phyloP scores from a whole-genome alignment of 805 yeast species.

The Metschnikowia anglica region DNA sequence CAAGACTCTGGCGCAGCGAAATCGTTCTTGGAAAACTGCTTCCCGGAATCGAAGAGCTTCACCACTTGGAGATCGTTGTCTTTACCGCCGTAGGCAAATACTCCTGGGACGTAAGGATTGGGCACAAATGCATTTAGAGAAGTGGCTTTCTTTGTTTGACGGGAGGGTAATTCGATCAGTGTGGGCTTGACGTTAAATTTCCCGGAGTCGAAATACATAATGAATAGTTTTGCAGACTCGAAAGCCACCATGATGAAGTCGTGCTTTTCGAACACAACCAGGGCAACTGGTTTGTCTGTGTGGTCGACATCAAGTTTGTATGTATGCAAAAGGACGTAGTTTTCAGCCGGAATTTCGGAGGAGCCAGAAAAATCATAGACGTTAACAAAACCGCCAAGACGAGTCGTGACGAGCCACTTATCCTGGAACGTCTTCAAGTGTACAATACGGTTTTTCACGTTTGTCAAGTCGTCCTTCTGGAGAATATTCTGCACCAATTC shows the following conservation, averaged over 20 bases:
- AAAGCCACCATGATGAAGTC: slow-evolving; percentile 45
- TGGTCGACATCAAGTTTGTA: slow-evolving; percentile 25
- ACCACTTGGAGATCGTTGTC: slow-evolving; percentile 67
- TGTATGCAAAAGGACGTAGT: slow-evolving; percentile 37
- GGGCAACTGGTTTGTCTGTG: slow-evolving; percentile 34
- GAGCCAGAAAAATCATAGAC: slow-evolving; percentile 34
- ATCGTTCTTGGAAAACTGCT: slow-evolving; percentile 15
- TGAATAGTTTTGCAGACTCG: slow-evolving; percentile 43
- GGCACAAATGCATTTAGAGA: slow-evolving; percentile 49
- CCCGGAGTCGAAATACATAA: slow-evolving; percentile 35
- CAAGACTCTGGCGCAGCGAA: slow-evolving; percentile 20
- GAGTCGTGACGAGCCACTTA: slow-evolving; percentile 40
- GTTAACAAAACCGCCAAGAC: slow-evolving; percentile 44
- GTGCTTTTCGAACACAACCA: slow-evolving; percentile 28
- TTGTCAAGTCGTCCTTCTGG: slow-evolving; percentile 26
- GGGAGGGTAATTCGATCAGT: slow-evolving; percentile 20
- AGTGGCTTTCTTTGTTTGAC: slow-evolving; percentile 5
- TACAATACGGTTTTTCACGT: slow-evolving; percentile 35
- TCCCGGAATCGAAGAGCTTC: slow-evolving; percentile 30
- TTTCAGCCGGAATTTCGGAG: slow-evolving; percentile 32
- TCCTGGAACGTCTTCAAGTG: slow-evolving; percentile 32
- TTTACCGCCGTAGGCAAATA: slow-evolving; percentile 84
- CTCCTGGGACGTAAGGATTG: slow-evolving; percentile 48
- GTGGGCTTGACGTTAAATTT: slow-evolving; percentile 34
- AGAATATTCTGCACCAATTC: slow-evolving; percentile 47